Conservation (phyloP, 495 filamentous ascomycete genomes). For the Neurospora tetraspora region DNA sequence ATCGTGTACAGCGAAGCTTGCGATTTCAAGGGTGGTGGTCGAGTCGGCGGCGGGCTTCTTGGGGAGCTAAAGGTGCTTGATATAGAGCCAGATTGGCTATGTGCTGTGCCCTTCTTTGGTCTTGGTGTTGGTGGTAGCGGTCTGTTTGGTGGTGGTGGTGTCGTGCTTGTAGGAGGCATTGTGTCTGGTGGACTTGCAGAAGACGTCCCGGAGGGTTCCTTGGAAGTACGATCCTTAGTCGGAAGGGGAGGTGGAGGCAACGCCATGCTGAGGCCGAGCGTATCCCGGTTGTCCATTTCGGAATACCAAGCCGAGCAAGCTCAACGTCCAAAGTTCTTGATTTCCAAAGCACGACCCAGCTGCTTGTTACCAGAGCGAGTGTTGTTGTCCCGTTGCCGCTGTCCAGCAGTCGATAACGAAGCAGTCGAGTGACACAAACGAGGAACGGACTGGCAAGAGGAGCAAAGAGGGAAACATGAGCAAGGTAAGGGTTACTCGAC, state of each 20-base stretch:
- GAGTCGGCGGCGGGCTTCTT: constrained; percentile 9
- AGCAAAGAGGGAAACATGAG: constrained; percentile 2
- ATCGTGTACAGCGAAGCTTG: constrained; percentile 18
- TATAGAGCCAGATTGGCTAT: background rate
- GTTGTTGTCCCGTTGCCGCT: constrained; percentile 17
- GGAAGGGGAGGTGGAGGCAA: constrained; percentile 20
- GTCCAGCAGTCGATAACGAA: constrained; percentile 20
- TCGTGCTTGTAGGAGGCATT: constrained; percentile 5
- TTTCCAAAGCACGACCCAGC: constrained; percentile 8
- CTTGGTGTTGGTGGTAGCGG: constrained; percentile 19
- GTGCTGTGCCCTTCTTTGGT: constrained; percentile 2
- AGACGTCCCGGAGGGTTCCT: background rate
- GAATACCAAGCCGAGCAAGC: constrained; percentile 3
- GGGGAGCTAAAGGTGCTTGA: constrained; percentile 4
- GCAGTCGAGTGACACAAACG: background rate
- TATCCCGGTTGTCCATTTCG: constrained; percentile 2
- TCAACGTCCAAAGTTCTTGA: constrained; percentile 15
- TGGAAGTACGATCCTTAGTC: constrained; percentile 9
- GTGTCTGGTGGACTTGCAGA: background rate
- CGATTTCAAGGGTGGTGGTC: constrained; percentile 12
- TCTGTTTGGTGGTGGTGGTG: constrained; percentile 19
- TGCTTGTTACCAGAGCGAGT: constrained; percentile 6
- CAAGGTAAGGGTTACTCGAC: background rate
- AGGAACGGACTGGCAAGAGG: background rate
- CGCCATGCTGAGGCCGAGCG: constrained; percentile 5